Evolutionary conservation across 2,329 filamentous ascomycete species (phyloP).

Genomic region (Clathrospora elynae): DNA sequence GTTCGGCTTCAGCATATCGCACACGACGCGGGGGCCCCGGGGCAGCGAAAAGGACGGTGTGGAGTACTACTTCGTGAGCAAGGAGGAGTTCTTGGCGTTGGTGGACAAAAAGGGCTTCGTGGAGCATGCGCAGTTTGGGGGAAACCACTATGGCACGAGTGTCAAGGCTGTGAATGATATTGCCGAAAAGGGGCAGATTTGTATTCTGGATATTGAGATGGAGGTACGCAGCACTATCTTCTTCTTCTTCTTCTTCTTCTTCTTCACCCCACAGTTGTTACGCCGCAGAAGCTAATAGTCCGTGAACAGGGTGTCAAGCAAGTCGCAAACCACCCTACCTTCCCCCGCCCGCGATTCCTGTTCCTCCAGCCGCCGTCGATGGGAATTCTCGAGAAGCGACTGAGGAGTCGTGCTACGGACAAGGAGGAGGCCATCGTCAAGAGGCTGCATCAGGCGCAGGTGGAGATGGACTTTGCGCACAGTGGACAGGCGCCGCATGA

Average conservation of each 20-base stretch:
- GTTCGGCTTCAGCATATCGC: slow-evolving; percentile 66
- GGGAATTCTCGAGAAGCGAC: slow-evolving; percentile 69
- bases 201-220: slow-evolving; percentile 96
- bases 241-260: too few species aligned
- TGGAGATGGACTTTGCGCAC: slow-evolving; percentile 51
- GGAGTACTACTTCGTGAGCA: slow-evolving; percentile 75
- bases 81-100: slow-evolving; percentile 57
- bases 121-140: slow-evolving; percentile 84
- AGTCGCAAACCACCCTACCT: slow-evolving; percentile 71
- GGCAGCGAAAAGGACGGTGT: slow-evolving; percentile 74
- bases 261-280: too few species aligned
- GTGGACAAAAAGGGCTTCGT: slow-evolving; percentile 71
- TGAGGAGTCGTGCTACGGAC: slow-evolving; percentile 53
- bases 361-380: slow-evolving; percentile 82
- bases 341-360: slow-evolving; percentile 74
- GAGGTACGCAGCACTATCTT: slow-evolving; percentile 61
- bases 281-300: too few species aligned
- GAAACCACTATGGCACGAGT: slow-evolving; percentile 86
- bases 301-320: slow-evolving; percentile 89
- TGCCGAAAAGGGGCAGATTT: slow-evolving; percentile 70
- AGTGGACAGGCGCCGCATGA: slow-evolving; percentile 55
- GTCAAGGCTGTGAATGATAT: slow-evolving; percentile 79
- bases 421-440: slow-evolving; percentile 56
- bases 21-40: slow-evolving; percentile 82
- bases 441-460: slow-evolving; percentile 54